Evolutionary conservation across 306 rosid species (phyloP), one percentile per base, ranked within the genome.

Genomic region (Hylodesmum podocarpum): DNA sequence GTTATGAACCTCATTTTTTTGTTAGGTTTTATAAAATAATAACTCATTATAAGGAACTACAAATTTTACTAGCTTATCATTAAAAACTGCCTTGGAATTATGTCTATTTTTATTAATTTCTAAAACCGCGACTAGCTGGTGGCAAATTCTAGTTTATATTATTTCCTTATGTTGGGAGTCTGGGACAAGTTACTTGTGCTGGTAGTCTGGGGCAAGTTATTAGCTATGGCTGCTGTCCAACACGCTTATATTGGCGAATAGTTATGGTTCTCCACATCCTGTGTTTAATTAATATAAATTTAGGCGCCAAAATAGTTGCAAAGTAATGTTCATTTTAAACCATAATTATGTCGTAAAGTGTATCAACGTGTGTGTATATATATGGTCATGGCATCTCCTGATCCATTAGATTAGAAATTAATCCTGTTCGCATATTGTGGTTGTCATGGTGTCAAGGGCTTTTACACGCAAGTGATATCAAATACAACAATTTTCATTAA

Each of bases 21-120:
- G 37, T 7, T 15, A 39, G 3, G 53, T 80, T 74, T 51, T 70
- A 66, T 86, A 80, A 62, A 67, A 72, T 72, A 46, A 7, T 43
- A 0, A 24, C 7, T 3, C 21, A 11, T 49, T 5, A 9, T 19
- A 66, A 66, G 37, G 31, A 47, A 31, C 29, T 18, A 18, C 2
- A 31, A 31, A 29, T 59, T 59, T 5, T 31, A 24, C 41, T 14
- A 14, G 66, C 7, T 28, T 33, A n/a, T 62, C 5, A 13, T 14
- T 14, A 4, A n/a, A 28, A 66, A 59, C 55, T 31, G 37, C 4
- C 39, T 0, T 28, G 24, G 51, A 21, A n/a, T 21, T 18, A 16
- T n/a, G 70, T 11, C 24, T 39, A 7, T 7, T 8, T 2, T 14
- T 43, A 43, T 43, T 14, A 13, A 43, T 18, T 43, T 43, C 1